phyloP scores from a whole-genome alignment of 805 yeast genomes.

The Metschnikowia reukaufii region DNA sequence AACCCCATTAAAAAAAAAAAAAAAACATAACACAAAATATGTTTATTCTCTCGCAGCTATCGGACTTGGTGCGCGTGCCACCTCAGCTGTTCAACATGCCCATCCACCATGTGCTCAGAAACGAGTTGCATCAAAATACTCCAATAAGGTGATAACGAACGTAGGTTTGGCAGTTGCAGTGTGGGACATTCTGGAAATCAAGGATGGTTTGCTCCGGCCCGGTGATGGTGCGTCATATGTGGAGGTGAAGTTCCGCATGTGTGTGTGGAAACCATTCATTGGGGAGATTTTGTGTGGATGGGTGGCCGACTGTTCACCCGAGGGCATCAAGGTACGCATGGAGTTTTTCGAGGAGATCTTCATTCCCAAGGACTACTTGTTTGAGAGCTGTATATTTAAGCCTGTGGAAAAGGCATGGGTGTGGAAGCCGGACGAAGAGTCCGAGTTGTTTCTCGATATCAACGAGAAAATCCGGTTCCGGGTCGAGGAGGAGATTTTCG shows the following conservation, averaged over 20 bases:
- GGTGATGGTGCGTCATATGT: slow-evolving; percentile 92
- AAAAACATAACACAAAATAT: slow-evolving; percentile 36
- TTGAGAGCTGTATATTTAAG: slow-evolving; percentile 69
- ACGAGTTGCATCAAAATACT: slow-evolving; percentile 82
- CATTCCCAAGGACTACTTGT: slow-evolving; percentile 78
- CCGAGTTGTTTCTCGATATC: slow-evolving; percentile 78
- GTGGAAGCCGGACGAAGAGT: slow-evolving; percentile 79
- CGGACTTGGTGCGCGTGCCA: slow-evolving; percentile 84
- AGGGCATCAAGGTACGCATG: slow-evolving; percentile 81
- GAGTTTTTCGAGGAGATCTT: slow-evolving; percentile 92
- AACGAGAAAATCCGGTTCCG: slow-evolving; percentile 91
- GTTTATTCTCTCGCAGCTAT: slow-evolving; percentile 80
- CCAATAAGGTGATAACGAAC: slow-evolving; percentile 81
- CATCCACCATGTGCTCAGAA: slow-evolving; percentile 67
- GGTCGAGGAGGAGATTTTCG: slow-evolving; percentile 84
- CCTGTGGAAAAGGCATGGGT: slow-evolving; percentile 92
- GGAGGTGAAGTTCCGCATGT: slow-evolving; percentile 68
- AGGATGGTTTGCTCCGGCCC: slow-evolving; percentile 86
- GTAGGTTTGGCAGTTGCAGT: slow-evolving; percentile 82
- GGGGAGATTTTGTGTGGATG: slow-evolving; percentile 94
- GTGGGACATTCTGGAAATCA: slow-evolving; percentile 78
- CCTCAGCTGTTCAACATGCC: slow-evolving; percentile 80
- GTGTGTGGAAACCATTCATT: slow-evolving; percentile 89
- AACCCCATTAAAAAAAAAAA: neutral
- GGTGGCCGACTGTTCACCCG: slow-evolving; percentile 83